Conservation (phyloP, 768 basidiomycete species). For the Suillus subaureus region DNA sequence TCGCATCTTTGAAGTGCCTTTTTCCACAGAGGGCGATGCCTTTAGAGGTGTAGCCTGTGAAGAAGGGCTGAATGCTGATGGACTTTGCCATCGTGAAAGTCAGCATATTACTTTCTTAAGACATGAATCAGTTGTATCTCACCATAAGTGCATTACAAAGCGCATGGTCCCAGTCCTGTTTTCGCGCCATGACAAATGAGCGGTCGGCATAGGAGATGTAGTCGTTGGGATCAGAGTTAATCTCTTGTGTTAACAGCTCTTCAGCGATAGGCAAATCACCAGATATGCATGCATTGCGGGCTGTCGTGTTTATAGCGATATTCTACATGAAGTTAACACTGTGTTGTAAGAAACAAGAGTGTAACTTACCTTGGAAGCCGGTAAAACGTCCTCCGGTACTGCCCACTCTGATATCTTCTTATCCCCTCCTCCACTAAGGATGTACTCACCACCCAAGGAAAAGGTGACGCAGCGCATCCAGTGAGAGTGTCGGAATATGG, state of each 20-base stretch:
- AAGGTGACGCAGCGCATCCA: neutral
- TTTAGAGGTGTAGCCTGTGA: neutral
- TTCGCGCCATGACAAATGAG: neutral
- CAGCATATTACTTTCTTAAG: neutral
- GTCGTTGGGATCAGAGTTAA: neutral
- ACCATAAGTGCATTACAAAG: neutral
- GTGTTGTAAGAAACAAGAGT: neutral
- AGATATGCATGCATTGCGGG: neutral
- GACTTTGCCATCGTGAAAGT: neutral
- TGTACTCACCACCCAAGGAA: neutral
- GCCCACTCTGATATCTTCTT: neutral
- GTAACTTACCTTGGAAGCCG: neutral
- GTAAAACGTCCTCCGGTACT: neutral
- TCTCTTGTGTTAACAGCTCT: neutral
- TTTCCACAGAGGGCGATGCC: neutral
- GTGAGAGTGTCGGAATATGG: neutral
- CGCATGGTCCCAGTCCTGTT: neutral
- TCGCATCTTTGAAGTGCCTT: neutral
- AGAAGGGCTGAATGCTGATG: neutral
- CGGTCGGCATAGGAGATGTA: neutral
- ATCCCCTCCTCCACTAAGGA: neutral
- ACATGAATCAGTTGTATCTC: neutral
- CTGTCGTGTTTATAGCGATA: neutral
- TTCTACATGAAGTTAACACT: neutral
- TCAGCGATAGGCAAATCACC: neutral